These are phyloP conservation scores for Ustilago crameri DNA, from an alignment of 1,284 basidiomycete species.

Conservation along the genomic window DNA sequence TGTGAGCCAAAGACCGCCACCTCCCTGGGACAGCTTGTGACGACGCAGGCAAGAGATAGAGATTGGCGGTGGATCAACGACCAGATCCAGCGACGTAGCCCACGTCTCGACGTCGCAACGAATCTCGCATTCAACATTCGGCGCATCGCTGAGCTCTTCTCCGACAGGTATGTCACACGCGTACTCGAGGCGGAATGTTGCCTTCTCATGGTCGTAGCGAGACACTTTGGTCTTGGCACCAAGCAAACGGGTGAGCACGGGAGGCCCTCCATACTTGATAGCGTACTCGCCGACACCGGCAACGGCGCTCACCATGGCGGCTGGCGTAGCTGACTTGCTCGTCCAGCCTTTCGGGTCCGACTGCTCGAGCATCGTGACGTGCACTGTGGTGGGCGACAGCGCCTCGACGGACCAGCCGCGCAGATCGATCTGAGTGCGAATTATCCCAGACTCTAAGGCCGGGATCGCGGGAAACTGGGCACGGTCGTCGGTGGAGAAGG, in stretches of 20 bases:
- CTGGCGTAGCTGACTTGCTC: constrained; percentile 90
- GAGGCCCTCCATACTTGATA: constrained; percentile 93
- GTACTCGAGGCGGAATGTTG: constrained; percentile 85
- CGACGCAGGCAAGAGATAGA: constrained; percentile 84
- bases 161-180: constrained; percentile 70
- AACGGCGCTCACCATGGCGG: constrained; percentile 78
- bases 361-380: constrained; percentile 93
- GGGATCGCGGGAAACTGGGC: constrained; percentile 84
- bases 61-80: constrained; percentile 92
- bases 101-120: constrained; percentile 93
- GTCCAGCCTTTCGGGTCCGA: constrained; percentile 97
- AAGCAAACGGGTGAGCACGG: constrained; percentile 81
- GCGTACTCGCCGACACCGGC: constrained; percentile 90
- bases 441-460: constrained; percentile 77
- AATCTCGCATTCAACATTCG: constrained; percentile 88
- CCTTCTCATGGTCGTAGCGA: constrained; percentile 87
- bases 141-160: constrained; percentile 58
- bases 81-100: constrained; percentile 85
- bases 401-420: constrained; percentile 97
- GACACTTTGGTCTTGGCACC: constrained; percentile 81
- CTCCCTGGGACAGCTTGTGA: constrained; percentile 85
- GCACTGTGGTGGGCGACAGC: constrained; percentile 92
- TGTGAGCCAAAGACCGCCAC: constrained; percentile 96
- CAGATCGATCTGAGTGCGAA: constrained; percentile 92
- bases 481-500: constrained; percentile 90